These are phyloP conservation scores for Monosporascus sp. DNA, from an alignment of 2,329 filamentous ascomycete genomes.

Conservation along the genomic window DNA sequence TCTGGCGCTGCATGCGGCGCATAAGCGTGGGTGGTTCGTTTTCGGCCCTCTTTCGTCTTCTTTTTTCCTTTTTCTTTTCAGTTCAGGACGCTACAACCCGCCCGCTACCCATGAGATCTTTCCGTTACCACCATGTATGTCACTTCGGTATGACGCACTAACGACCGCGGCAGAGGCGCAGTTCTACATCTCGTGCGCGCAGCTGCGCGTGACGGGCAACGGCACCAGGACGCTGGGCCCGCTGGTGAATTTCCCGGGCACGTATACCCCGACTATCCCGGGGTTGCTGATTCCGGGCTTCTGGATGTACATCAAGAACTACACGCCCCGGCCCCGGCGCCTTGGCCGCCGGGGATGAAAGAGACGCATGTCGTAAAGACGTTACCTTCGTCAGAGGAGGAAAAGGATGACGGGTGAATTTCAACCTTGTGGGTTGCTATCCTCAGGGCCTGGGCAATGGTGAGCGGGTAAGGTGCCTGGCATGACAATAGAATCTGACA, in stretches of 20 bases:
- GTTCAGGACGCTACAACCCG: no score
- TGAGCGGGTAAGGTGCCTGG: no score
- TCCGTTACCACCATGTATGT: no score
- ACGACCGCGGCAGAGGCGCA: slow-evolving; percentile 4
- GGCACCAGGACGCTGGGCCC: slow-evolving; percentile 3
- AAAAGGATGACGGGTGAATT: not conserved
- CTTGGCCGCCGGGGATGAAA: slow-evolving; percentile 12
- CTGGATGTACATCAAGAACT: slow-evolving; percentile 15
- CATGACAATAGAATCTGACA: no score
- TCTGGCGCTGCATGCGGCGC: slow-evolving; percentile 16
- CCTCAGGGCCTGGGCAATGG: no score
- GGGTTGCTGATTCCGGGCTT: slow-evolving; percentile 17
- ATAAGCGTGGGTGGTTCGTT: no score
- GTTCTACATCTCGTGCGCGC: slow-evolving; percentile 15
- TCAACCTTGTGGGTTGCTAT: no score
- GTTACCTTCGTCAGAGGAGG: not conserved
- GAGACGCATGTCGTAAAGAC: slow-evolving; percentile 10
- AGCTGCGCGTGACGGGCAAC: not conserved
- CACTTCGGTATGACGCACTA: no score
- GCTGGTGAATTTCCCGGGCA: slow-evolving; percentile 12
- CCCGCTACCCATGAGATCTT: no score
- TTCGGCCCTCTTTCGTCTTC: no score
- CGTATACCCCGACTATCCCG: slow-evolving; percentile 12
- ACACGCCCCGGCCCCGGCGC: slow-evolving; percentile 12
- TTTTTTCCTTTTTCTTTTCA: no score